These are phyloP conservation scores for Cucurbitaria berberidis DNA, from an alignment of 2,329 filamentous ascomycete genomes.

Conservation along the genomic window DNA sequence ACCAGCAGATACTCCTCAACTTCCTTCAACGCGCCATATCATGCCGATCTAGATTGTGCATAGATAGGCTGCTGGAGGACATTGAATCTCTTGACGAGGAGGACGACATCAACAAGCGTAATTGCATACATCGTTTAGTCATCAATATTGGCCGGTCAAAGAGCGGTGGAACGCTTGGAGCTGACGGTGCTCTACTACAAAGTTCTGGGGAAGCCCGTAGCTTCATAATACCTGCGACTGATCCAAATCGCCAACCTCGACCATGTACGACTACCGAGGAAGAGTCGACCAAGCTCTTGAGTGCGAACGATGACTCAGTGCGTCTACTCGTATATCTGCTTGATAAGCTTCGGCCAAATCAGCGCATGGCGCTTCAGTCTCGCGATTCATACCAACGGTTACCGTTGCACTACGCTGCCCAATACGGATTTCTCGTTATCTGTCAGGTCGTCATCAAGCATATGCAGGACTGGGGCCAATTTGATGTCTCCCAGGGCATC, in stretches of 20 bases:
- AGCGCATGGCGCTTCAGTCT: constrained; percentile 70
- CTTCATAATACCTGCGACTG: constrained; percentile 80
- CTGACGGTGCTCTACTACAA: constrained; percentile 60
- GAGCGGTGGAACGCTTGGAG: constrained; percentile 55
- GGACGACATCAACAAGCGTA: constrained; percentile 92
- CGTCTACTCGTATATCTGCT: constrained; percentile 69
- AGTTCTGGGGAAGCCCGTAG: constrained; percentile 64
- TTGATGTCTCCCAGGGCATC: constrained; percentile 82
- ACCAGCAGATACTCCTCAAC: constrained; percentile 76
- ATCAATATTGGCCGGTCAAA: constrained; percentile 86
- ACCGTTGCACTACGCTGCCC: constrained; percentile 90
- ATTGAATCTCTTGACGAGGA: constrained; percentile 79
- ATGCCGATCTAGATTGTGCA: constrained; percentile 69
- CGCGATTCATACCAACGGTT: constrained; percentile 82
- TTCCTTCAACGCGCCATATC: constrained; percentile 79
- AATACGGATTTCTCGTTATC: constrained; percentile 92
- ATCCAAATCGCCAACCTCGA: constrained; percentile 67
- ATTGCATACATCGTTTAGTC: constrained; percentile 89
- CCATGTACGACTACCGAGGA: constrained; percentile 71
- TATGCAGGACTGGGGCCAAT: constrained; percentile 89
- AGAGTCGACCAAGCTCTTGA: constrained; percentile 64
- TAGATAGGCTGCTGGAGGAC: constrained; percentile 71
- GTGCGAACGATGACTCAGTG: constrained; percentile 76
- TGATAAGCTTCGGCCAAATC: constrained; percentile 69
- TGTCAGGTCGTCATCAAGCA: constrained; percentile 85